Base-by-base conservation (phyloP, 1,284 basidiomycete genomes). In the Wolfiporia cocos region DNA sequence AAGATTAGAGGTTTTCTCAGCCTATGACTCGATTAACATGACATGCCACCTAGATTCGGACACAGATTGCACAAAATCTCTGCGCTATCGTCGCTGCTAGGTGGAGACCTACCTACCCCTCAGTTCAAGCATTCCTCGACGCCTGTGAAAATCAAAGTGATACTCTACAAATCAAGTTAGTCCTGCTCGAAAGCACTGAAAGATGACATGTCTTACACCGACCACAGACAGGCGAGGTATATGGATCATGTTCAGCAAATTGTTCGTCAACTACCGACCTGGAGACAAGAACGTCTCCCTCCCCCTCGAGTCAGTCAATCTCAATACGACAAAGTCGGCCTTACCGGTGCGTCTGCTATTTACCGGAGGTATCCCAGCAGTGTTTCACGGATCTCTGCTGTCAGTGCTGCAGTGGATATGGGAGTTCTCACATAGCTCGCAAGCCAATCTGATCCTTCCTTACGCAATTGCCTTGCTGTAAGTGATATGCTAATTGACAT, bases 241-340 rank as follows among this genome's bases (percentile, higher is more conserved):
- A 63, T 77, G 45, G 63, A 69, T 24, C 76, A 70, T 44, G 65
- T 92, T 32, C 54, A 71, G 19, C 59, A 68, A 17, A 76, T 88
- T 43, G 62, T 82, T 33, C 61, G 57, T 17, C 67, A 76, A 31
- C 65, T 94, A 38, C 76, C 81, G 0, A 63, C 69, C 46, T 86
- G 81, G 81, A 82, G 81, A 59, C 70, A 76, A 53, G 70, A 86
- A 59, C 76, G 92, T 47, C 74, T 91, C n/a, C 79, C 89, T 21
- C 90, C 90, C 36, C 90, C 91, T 1, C 74, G 87, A 53, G 87
- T 84, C 46, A 81, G 69, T 49, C 87, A 81, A 59, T 90, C 76
- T 30, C 80, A 82, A 68, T 95, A 95, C 61, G 92, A 96, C 66
- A 92, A 88, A 67, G 80, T 90, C 43, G 85, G 87, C 10, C 65